Evolutionary conservation across 257 asterid genomes (phyloP).

Genomic region (Capsicum pubescens): DNA sequence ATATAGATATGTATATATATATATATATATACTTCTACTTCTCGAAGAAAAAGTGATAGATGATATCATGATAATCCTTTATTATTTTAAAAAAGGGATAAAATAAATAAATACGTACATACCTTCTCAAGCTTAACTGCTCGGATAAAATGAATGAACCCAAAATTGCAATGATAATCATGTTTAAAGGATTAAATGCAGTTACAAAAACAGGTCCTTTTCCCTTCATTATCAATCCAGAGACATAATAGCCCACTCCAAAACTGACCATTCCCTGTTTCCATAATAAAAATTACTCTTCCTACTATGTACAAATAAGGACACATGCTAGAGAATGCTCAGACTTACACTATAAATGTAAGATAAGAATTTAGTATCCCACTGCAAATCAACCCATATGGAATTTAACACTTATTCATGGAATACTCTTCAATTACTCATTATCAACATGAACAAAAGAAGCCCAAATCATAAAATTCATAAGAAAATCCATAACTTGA

Average conservation of each 20-base stretch:
- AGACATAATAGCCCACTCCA: constrained; percentile 51
- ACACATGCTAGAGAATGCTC: neutral
- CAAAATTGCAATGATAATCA: constrained; percentile 60
- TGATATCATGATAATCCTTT: neutral
- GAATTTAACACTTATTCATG: no score
- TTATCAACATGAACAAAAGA: no score
- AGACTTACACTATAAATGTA: constrained; percentile 51
- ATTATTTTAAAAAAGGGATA: neutral
- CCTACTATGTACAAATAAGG: neutral
- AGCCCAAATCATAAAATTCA: no score
- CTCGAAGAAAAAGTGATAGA: neutral
- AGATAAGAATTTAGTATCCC: constrained; percentile 55
- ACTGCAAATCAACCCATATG: no score
- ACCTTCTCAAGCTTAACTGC: constrained; percentile 60
- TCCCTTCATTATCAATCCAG: constrained; percentile 53
- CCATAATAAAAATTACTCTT: neutral
- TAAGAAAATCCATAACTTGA: no score
- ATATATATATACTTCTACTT: neutral
- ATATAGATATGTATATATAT: no score
- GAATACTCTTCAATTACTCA: no score
- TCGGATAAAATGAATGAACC: constrained; percentile 58
- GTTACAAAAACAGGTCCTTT: constrained; percentile 67
- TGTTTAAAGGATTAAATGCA: constrained; percentile 54
- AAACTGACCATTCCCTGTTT: constrained; percentile 56
- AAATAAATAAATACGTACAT: neutral